phyloP scores from a whole-genome alignment of 2,329 filamentous ascomycete genomes.

The Madurella mycetomatis region DNA sequence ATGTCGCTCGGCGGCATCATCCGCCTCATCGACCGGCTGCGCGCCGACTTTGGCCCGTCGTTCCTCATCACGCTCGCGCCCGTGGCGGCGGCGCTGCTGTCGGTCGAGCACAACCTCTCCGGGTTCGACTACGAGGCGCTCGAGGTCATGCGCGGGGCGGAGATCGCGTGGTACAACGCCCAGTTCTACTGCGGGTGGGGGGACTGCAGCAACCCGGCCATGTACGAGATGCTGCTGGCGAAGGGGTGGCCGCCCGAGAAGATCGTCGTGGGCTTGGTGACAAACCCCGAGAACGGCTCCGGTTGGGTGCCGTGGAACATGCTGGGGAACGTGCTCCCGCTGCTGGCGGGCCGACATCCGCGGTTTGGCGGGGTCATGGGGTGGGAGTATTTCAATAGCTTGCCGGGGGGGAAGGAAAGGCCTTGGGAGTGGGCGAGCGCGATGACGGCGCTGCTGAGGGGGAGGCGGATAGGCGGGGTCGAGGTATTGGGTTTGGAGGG shows the following conservation, averaged over 20 bases:
- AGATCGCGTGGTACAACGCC: constrained; percentile 75
- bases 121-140: constrained; percentile 72
- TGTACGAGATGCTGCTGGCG: constrained; percentile 43
- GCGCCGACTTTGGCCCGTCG: constrained; percentile 57
- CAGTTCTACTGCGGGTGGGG: constrained; percentile 88
- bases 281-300: constrained; percentile 65
- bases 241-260: constrained; percentile 64
- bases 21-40: constrained; percentile 59
- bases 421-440: constrained; percentile 71
- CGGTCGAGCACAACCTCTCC: constrained; percentile 59
- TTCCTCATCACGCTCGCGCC: constrained; percentile 77
- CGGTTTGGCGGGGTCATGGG: constrained; percentile 77
- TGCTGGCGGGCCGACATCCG: constrained; percentile 54
- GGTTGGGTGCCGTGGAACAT: constrained; percentile 59
- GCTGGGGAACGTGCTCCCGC: constrained; percentile 52
- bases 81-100: constrained; percentile 67
- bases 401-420: constrained; percentile 52
- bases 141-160: constrained; percentile 56
- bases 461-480: constrained; percentile 24
- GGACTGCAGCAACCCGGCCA: constrained; percentile 49
- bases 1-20: constrained; percentile 62
- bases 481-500: constrained; percentile 4
- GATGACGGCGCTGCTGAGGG: constrained; percentile 46
- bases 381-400: constrained; percentile 79
- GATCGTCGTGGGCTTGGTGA: constrained; percentile 70